Evolutionary conservation across 2,329 filamentous ascomycete genomes (phyloP).

Genomic region (Colletotrichum sp.): DNA sequence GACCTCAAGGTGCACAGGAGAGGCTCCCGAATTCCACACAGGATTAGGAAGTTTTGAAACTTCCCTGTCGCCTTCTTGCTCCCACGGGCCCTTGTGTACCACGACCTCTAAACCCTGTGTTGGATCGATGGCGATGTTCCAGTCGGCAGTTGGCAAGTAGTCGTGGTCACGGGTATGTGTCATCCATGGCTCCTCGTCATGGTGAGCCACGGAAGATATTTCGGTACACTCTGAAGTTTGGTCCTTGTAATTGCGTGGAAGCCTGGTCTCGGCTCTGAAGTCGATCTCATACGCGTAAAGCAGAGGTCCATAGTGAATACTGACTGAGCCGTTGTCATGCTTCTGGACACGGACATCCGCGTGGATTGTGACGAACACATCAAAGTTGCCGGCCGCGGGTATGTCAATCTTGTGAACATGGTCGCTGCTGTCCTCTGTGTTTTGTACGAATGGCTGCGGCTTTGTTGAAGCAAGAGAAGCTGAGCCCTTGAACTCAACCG

Average conservation of each 20-base stretch:
- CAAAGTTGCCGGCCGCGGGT: not conserved
- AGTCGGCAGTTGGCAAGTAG: conserved; percentile 39
- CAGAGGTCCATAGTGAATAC: conserved; percentile 47
- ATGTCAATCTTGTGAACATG: not conserved
- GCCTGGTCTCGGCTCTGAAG: conserved; percentile 19
- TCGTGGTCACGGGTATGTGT: conserved; percentile 30
- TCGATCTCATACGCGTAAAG: conserved; percentile 47
- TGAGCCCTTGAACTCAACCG: not conserved
- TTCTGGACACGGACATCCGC: conserved; percentile 25
- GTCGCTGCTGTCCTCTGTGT: not conserved
- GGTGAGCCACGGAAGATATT: conserved; percentile 23
- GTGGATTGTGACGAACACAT: conserved; percentile 17
- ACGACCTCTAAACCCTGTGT: not conserved
- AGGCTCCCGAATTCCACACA: conserved; percentile 36
- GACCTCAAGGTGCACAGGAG: conserved; percentile 34
- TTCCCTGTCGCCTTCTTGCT: conserved; percentile 1
- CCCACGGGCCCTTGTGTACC: conserved; percentile 24
- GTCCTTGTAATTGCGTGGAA: not conserved
- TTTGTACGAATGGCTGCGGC: not conserved
- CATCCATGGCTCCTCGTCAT: conserved; percentile 23
- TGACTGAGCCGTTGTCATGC: conserved; percentile 38
- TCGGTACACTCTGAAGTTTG: conserved; percentile 27
- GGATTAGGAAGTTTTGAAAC: conserved; percentile 31
- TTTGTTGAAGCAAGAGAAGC: not conserved
- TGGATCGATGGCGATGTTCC: conserved; percentile 32